Percentiles rank a stretch among this genome's conserved stretches.
phyloP scores from a whole-genome alignment of 1,284 basidiomycete genomes.

The Rhodotorula sp. region DNA sequence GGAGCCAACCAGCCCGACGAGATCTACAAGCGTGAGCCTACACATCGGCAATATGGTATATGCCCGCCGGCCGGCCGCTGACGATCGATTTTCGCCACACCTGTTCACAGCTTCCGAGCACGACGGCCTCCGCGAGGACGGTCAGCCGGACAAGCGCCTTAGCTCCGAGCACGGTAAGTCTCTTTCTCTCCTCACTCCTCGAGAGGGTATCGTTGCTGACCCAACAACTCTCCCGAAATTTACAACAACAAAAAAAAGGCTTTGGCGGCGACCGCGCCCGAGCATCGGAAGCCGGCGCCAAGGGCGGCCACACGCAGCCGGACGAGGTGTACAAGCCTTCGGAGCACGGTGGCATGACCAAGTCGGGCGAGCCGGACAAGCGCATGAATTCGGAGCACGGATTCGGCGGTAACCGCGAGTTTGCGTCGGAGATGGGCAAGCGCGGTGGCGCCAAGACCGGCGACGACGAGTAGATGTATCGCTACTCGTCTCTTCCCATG shows the following conservation, averaged over 20 bases:
- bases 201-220: background rate
- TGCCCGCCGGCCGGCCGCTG: background rate
- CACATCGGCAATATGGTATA: background rate
- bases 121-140: slow-evolving; percentile 32
- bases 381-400: slow-evolving; percentile 33
- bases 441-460: slow-evolving; percentile 5
- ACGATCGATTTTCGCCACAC: background rate
- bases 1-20: slow-evolving; percentile 12
- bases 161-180: slow-evolving; percentile 8
- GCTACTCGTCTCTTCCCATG: too few relatives aligned
- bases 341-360: slow-evolving; percentile 23
- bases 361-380: slow-evolving; percentile 17
- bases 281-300: slow-evolving; percentile 19
- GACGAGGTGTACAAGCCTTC: slow-evolving; percentile 31
- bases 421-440: slow-evolving; percentile 26
- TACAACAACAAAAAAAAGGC: too few relatives aligned
- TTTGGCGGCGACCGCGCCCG: slow-evolving; percentile 15
- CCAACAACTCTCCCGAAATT: too few relatives aligned
- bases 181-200: background rate
- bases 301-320: slow-evolving; percentile 37
- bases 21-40: slow-evolving; percentile 20
- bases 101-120: slow-evolving; percentile 31
- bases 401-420: slow-evolving; percentile 32
- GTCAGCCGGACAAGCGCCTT: slow-evolving; percentile 17
- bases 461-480: slow-evolving; percentile 5